Conservation (phyloP, 371 early-diverging fungal species). For the Mortierella sp. region DNA sequence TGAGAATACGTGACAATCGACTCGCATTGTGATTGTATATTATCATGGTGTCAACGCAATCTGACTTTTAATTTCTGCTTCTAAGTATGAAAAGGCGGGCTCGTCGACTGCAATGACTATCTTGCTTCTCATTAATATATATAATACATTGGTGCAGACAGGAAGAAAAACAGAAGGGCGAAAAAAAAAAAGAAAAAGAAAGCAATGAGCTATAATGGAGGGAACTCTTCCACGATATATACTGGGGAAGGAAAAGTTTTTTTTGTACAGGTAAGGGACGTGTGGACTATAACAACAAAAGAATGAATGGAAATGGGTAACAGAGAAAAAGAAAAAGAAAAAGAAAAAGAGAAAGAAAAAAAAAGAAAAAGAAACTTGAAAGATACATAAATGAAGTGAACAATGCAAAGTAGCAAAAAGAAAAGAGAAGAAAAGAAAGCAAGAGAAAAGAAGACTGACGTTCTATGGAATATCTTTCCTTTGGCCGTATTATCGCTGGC, state of each 20-base stretch:
- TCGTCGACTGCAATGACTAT: no score
- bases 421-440: neutral
- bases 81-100: no score
- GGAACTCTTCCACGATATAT: neutral
- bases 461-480: no score
- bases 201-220: conserved; percentile 7
- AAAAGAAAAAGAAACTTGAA: neutral
- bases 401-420: neutral
- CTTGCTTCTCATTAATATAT: no score
- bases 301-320: no score
- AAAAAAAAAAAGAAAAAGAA: neutral
- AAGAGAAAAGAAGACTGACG: neutral
- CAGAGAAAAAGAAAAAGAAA: neutral
- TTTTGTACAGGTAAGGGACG: conserved; percentile 6
- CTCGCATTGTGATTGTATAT: no score
- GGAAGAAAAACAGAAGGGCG: no score
- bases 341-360: neutral
- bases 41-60: no score
- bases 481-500: conserved; percentile 7
- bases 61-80: no score
- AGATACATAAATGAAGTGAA: neutral
- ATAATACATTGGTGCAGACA: no score
- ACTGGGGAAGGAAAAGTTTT: neutral
- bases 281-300: neutral
- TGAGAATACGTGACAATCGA: no score